Percentiles rank a stretch among this genome's conserved stretches.
phyloP scores from a whole-genome alignment of 2,329 filamentous ascomycete genomes.

The Lojkania enalia region DNA sequence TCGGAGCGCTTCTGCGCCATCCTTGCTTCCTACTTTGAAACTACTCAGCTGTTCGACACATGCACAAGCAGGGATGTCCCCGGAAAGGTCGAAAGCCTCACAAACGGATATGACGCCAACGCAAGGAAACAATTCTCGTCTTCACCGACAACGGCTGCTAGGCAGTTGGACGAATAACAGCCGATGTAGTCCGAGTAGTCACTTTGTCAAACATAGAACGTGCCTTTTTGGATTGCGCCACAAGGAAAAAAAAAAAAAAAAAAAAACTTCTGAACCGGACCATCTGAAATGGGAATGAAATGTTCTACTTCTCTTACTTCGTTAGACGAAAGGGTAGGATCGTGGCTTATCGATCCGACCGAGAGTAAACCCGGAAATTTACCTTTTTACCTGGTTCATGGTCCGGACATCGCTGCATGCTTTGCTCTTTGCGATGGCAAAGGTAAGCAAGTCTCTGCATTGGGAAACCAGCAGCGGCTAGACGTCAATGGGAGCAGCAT shows the following conservation, averaged over 20 bases:
- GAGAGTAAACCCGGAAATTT: slow-evolving; percentile 18
- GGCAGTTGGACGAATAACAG: slow-evolving; percentile 19
- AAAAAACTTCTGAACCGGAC: slow-evolving; percentile 16
- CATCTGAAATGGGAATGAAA: slow-evolving; percentile 16
- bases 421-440: slow-evolving; percentile 18
- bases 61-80: not conserved
- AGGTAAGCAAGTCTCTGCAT: slow-evolving; percentile 22
- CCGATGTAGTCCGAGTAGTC: slow-evolving; percentile 24
- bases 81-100: not conserved
- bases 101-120: not conserved
- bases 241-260: too few species aligned
- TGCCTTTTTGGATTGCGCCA: too few species aligned
- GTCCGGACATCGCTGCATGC: slow-evolving; percentile 23
- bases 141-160: not conserved
- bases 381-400: slow-evolving; percentile 29
- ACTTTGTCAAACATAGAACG: slow-evolving; percentile 29
- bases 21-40: not conserved
- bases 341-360: slow-evolving; percentile 27
- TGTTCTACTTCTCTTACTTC: slow-evolving; percentile 17
- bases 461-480: slow-evolving; percentile 8
- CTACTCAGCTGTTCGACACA: not conserved
- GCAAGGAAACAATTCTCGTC: slow-evolving; percentile 2
- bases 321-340: slow-evolving; percentile 29
- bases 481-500: too few species aligned
- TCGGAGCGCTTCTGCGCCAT: not conserved